Conservation (phyloP, 306 rosid species). For the barrel medic (Medicago truncatula) region MtrunA17r5.0-ANR NC_053049.1:39793001-39793500, state of each 20-base stretch:
- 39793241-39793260: constrained; percentile 10
- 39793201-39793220: neutral
- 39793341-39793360: constrained; percentile 78
- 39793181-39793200: neutral
- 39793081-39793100: constrained; percentile 1
- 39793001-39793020: constrained; percentile 24
- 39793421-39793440: constrained; percentile 39
- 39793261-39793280: constrained; percentile 15
- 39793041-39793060: neutral
- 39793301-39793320: constrained; percentile 88
- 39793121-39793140: too few species aligned
- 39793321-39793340: constrained; percentile 91
- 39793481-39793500: constrained; percentile 86
- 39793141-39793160: too few species aligned
- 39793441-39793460: constrained; percentile 51
- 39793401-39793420: constrained; percentile 18
- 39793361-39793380: constrained; percentile 90
- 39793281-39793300: constrained; percentile 84
- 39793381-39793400: constrained; percentile 56
- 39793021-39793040: neutral
- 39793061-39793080: neutral
- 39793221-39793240: constrained; percentile 7
- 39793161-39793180: too few species aligned
- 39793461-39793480: constrained; percentile 76
- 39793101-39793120: constrained; percentile 4